Base-by-base conservation (phyloP, 306 rosid species). In the Inga laurina region DNA sequence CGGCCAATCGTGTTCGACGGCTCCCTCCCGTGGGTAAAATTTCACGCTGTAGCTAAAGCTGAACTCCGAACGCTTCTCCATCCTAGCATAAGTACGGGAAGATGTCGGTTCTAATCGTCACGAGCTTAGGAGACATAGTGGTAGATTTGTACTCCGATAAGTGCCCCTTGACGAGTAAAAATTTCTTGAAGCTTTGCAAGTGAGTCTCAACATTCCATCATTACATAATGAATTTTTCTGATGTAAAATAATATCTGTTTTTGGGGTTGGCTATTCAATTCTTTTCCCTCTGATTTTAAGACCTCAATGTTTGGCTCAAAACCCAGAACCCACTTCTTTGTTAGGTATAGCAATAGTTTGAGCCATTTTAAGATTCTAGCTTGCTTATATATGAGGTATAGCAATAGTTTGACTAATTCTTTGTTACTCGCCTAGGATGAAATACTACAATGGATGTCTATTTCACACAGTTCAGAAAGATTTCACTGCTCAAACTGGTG, bases 121-220 rank as follows among this genome's bases (percentile, higher is more conserved):
- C 99, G 13, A 96, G 97, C 87, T 87, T 92, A 64, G 97, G 99
- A 3, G 98, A 96, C 82, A 51, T 93, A 46, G 98, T 96, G 10
- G 77, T 96, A 49, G 99, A 96, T 87, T 87, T 96, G 85, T 85
- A 82, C 87, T 66, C 94, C 2, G 92, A 88, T 27, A 89, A 85
- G 75, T 96, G 99, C 85, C 97, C 99, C 75, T 74, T 93, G 82
- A 94, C 99, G 78, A 77, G 89, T 86, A 96, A 96, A 76, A 96
- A 94, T 80, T 96, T 96, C 94, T 65, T 96, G 84, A 96, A 96
- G 91, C 97, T 96, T 49, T 93, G 98, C 94, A 93, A 90, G 97
- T 93, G 0, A 83, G 92, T 84, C 66, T 75, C 3, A 5, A 3
- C 59, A 24, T 51, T 52, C 3, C 66, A 19, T 34, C 65, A 18